Conservation (phyloP, 2,329 filamentous ascomycete genomes). For the Anthostomella pinea region DNA sequence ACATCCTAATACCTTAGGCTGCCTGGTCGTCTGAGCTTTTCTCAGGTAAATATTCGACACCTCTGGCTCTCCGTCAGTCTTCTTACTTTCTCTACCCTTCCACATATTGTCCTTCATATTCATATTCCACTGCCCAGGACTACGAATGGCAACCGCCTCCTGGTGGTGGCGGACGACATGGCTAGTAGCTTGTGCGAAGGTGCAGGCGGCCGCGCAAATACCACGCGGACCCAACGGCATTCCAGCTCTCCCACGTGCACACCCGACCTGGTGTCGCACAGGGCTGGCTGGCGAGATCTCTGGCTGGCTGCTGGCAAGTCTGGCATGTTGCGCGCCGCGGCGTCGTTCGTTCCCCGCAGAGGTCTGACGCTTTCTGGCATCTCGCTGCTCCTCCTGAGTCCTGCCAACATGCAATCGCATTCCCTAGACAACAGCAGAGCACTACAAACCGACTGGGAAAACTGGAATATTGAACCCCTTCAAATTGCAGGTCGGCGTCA, state of each 20-base stretch:
- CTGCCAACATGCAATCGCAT: not conserved
- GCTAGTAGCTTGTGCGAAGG: conserved; percentile 14
- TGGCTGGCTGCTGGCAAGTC: not conserved
- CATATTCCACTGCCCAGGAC: too few relatives aligned
- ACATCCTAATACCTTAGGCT: too few relatives aligned
- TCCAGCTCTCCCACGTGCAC: conserved; percentile 1
- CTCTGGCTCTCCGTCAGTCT: too few relatives aligned
- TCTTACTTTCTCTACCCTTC: too few relatives aligned
- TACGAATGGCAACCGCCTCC: too few relatives aligned
- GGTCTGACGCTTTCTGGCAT: not conserved
- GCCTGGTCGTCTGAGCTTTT: too few relatives aligned
- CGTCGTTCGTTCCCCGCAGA: not conserved
- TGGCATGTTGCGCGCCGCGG: conserved; percentile 7
- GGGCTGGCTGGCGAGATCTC: too few relatives aligned
- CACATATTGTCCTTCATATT: too few relatives aligned
- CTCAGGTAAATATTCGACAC: too few relatives aligned
- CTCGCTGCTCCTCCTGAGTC: too few relatives aligned
- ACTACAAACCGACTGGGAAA: not conserved
- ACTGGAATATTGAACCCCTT: conserved; percentile 1
- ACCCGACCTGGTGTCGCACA: conserved; percentile 8
- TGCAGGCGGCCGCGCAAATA: conserved; percentile 15
- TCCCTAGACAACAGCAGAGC: not conserved
- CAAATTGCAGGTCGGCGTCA: conserved; percentile 3
- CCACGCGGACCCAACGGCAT: conserved; percentile 1
- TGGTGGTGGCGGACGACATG: too few relatives aligned